Evolutionary conservation across 257 asterid species (phyloP).

Genomic region (Thymus quinquecostatus): DNA sequence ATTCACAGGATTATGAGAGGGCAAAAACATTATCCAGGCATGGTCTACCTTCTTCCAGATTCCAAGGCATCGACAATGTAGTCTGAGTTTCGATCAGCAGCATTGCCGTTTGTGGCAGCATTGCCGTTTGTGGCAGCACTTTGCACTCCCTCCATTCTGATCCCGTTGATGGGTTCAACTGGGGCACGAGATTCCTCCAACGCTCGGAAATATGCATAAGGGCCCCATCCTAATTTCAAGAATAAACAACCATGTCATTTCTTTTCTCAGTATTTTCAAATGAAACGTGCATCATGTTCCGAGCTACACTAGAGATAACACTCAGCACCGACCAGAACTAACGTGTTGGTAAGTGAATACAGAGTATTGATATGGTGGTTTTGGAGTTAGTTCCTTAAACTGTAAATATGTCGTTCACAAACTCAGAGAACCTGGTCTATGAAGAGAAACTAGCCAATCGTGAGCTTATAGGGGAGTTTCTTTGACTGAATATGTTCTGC

Average conservation of each 20-base stretch:
- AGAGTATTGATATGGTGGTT: neutral
- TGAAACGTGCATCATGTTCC: neutral
- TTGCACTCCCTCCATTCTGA: slow-evolving; percentile 39
- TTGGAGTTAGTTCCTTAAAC: neutral
- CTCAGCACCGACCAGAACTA: no score
- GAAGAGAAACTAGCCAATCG: no score
- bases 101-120: slow-evolving; percentile 15
- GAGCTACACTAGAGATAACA: neutral
- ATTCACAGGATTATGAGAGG: neutral
- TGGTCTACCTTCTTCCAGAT: slow-evolving; percentile 42
- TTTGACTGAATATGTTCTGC: no score
- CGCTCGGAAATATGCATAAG: slow-evolving; percentile 78
- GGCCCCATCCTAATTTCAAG: slow-evolving; percentile 64
- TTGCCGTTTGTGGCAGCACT: slow-evolving; percentile 15
- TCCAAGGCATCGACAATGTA: slow-evolving; percentile 42
- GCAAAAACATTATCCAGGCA: neutral
- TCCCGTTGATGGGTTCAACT: slow-evolving; percentile 36
- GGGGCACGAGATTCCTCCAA: slow-evolving; percentile 52
- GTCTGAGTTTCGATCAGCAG: slow-evolving; percentile 29
- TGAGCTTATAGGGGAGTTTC: no score
- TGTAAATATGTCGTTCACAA: no score
- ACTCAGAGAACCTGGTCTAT: no score
- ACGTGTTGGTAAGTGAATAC: neutral
- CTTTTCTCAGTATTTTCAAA: neutral
- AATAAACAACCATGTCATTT: neutral